A percentile compares a stretch with the other conserved stretches of the same genome.
These are phyloP conservation scores for Podospora tetraspora DNA, from an alignment of 495 filamentous ascomycete genomes.

Conservation along the genomic window DNA sequence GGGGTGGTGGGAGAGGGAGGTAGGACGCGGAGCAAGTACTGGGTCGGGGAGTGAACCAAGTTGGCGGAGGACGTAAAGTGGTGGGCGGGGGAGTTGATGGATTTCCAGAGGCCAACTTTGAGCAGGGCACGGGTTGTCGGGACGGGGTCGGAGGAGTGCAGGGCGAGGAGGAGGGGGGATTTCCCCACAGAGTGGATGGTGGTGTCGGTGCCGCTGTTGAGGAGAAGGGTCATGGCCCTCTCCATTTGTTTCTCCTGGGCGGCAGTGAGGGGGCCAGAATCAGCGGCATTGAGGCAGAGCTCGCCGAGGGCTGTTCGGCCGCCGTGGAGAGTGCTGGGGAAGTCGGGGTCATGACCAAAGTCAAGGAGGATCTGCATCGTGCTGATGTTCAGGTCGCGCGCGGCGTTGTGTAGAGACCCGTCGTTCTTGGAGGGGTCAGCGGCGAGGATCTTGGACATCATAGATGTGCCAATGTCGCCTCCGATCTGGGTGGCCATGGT, in stretches of 20 bases:
- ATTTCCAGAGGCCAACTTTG: constrained; percentile 43
- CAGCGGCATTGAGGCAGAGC: constrained; percentile 42
- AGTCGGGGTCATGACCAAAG: constrained; percentile 44
- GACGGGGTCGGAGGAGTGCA: constrained; percentile 40
- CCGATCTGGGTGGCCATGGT: constrained; percentile 45
- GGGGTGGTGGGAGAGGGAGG: constrained; percentile 27
- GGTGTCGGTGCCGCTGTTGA: constrained; percentile 38
- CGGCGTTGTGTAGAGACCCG: constrained; percentile 46
- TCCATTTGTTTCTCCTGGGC: constrained; percentile 43
- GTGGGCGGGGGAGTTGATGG: constrained; percentile 41
- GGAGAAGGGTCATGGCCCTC: constrained; percentile 40
- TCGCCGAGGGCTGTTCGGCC: constrained; percentile 47
- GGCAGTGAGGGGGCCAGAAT: constrained; percentile 31
- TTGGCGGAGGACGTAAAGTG: constrained; percentile 38
- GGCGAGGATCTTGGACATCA: constrained; percentile 43
- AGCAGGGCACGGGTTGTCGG: constrained; percentile 40
- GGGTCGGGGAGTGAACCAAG: constrained; percentile 41
- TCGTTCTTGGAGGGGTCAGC: constrained; percentile 44
- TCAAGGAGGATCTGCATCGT: constrained; percentile 42
- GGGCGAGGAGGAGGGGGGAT: constrained; percentile 40
- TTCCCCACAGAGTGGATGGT: constrained; percentile 41
- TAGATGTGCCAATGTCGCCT: constrained; percentile 38
- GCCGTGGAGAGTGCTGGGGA: constrained; percentile 43
- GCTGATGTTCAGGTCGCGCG: constrained; percentile 40
- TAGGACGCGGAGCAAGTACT: constrained; percentile 38